Percentiles rank a stretch among this genome's conserved stretches.
Conservation (phyloP, 129 eudicot genomes). For the Centrapalus pauciflorus region DNA sequence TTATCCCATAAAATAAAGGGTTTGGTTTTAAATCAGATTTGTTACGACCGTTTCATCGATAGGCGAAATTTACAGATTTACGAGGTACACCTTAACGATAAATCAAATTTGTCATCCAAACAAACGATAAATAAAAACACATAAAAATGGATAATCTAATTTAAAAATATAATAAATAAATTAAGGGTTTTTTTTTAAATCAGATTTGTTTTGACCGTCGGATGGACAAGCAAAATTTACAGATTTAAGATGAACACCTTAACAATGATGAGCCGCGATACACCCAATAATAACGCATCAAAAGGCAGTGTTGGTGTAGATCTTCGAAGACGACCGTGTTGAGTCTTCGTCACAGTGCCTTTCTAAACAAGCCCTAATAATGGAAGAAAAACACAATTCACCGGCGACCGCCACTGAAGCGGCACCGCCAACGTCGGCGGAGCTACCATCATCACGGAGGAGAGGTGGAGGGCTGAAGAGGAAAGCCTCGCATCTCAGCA, state of each 20-base stretch:
- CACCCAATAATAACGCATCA: conserved; percentile 11
- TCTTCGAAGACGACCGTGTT: conserved; percentile 13
- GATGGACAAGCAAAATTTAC: neutral
- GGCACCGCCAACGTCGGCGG: conserved; percentile 29
- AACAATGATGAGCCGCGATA: neutral
- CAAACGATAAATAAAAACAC: too few relatives aligned
- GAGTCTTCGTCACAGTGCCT: conserved; percentile 14
- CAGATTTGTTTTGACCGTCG: neutral
- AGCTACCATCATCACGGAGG: conserved; percentile 61
- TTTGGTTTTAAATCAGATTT: too few relatives aligned
- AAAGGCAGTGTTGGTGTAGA: conserved; percentile 4
- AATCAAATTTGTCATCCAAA: too few relatives aligned
- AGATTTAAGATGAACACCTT: neutral
- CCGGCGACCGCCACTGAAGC: conserved; percentile 40
- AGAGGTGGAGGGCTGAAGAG: conserved; percentile 78
- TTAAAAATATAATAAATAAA: too few relatives aligned
- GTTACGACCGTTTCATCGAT: too few relatives aligned
- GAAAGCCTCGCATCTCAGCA: conserved; percentile 36
- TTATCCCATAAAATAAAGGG: too few relatives aligned
- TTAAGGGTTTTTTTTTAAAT: neutral
- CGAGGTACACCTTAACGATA: too few relatives aligned
- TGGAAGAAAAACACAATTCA: conserved; percentile 75
- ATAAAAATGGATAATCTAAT: too few relatives aligned
- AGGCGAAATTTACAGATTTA: too few relatives aligned
- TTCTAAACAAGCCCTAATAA: conserved; percentile 37